These are phyloP conservation scores for Populus alba DNA, from an alignment of 345 rosid genomes.

Conservation along the genomic window DNA sequence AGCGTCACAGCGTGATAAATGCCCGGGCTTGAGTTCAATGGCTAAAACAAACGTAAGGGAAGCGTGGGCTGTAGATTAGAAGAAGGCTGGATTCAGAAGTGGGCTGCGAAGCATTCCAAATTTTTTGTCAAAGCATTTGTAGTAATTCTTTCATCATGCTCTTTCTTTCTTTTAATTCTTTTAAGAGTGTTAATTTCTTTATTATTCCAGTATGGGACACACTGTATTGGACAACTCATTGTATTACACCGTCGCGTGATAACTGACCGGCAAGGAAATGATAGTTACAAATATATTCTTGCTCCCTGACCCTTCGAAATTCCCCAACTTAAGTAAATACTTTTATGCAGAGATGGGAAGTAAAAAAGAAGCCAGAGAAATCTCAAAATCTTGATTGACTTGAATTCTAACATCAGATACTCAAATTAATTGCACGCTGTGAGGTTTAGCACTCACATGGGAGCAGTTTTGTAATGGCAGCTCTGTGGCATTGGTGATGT, in stretches of 20 bases:
- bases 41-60: constrained; percentile 3
- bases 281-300: constrained; percentile 3
- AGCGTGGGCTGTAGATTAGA: constrained; percentile 39
- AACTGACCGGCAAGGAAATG: constrained; percentile 11
- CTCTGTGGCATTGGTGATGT: background rate
- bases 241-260: background rate
- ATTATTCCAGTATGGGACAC: background rate
- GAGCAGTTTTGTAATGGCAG: background rate
- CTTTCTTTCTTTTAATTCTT: constrained; percentile 5
- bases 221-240: background rate
- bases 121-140: constrained; percentile 31
- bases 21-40: constrained; percentile 4
- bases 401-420: background rate
- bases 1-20: constrained; percentile 17
- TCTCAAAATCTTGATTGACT: background rate
- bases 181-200: constrained; percentile 3
- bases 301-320: background rate
- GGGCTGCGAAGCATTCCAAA: constrained; percentile 23
- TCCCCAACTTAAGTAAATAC: background rate
- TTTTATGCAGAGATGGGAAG: background rate
- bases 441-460: background rate
- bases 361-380: background rate
- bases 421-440: background rate
- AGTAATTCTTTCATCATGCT: constrained; percentile 53
- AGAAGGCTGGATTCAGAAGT: constrained; percentile 27